phyloP scores from a whole-genome alignment of 495 filamentous ascomycete genomes.

The Penicillium cosmopolitanum region DNA sequence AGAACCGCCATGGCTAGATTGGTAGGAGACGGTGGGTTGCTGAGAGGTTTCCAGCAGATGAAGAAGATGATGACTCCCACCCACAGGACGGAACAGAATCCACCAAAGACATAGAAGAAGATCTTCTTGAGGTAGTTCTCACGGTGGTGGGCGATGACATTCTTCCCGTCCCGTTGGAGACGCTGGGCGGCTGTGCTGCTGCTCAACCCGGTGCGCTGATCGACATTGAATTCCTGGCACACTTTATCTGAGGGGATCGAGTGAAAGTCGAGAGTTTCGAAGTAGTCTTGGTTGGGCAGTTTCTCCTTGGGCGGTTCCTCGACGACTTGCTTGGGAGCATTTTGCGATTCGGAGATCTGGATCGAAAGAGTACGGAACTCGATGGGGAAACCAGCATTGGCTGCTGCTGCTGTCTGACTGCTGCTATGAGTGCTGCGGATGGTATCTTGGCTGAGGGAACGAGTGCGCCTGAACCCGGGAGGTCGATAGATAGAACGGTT shows the following conservation, averaged over 20 bases:
- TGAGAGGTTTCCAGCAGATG: conserved; percentile 74
- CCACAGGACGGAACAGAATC: conserved; percentile 73
- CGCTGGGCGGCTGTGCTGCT: conserved; percentile 39
- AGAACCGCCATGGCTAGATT: conserved; percentile 74
- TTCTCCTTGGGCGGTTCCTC: conserved; percentile 29
- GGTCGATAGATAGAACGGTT: conserved; percentile 29
- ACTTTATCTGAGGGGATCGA: conserved; percentile 30
- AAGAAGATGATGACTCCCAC: conserved; percentile 70
- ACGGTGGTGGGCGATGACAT: conserved; percentile 60
- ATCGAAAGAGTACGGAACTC: conserved; percentile 52
- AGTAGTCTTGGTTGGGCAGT: conserved; percentile 42
- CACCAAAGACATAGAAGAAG: conserved; percentile 71
- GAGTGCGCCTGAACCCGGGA: conserved; percentile 20
- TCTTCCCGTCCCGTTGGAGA: conserved; percentile 61
- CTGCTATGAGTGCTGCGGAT: conserved; percentile 23
- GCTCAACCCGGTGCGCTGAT: conserved; percentile 34
- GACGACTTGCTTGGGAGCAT: conserved; percentile 27
- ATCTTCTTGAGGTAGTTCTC: conserved; percentile 60
- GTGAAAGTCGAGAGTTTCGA: conserved; percentile 46
- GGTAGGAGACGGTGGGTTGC: conserved; percentile 64
- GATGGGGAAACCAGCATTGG: conserved; percentile 39
- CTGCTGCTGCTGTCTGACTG: conserved; percentile 9
- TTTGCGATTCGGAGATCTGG: conserved; percentile 48
- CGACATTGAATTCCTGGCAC: conserved; percentile 40
- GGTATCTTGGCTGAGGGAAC: conserved; percentile 30